A percentile compares a stretch with the other conserved stretches of the same genome.
These are phyloP conservation scores for Epichloe aotearoae DNA, from an alignment of 2,329 filamentous ascomycete genomes.

Conservation along the genomic window DNA sequence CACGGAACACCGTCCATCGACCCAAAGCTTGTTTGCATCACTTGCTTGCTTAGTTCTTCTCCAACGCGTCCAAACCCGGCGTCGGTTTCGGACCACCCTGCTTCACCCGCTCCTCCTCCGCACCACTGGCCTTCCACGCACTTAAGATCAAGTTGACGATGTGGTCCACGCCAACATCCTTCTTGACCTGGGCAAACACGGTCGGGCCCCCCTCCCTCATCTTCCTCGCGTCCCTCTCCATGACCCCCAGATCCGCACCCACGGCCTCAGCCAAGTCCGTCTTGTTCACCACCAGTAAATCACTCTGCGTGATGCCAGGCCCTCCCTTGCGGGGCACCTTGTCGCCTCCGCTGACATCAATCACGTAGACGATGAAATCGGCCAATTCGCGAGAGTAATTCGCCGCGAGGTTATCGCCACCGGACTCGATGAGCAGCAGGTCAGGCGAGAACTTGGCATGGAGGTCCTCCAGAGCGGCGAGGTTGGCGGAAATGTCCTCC, in stretches of 20 bases:
- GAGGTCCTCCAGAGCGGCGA: constrained; percentile 80
- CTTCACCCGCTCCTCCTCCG: constrained; percentile 43
- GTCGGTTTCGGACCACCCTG: constrained; percentile 46
- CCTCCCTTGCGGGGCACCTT: constrained; percentile 95
- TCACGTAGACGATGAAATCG: constrained; percentile 97
- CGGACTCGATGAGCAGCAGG: constrained; percentile 84
- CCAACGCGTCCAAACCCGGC: constrained; percentile 36
- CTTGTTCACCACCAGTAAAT: constrained; percentile 92
- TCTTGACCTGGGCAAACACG: constrained; percentile 96
- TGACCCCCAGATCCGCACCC: constrained; percentile 79
- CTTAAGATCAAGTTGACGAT: constrained; percentile 82
- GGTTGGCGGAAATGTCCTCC: constrained; percentile 90
- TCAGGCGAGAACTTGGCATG: constrained; percentile 70
- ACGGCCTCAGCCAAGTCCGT: constrained; percentile 85
- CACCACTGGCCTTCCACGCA: constrained; percentile 85
- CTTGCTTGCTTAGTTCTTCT: constrained; percentile 1
- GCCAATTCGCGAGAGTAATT: constrained; percentile 94
- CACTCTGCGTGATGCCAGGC: constrained; percentile 92
- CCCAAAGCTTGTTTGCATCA: too few relatives aligned
- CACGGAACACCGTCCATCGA: too few relatives aligned
- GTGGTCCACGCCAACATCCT: constrained; percentile 68
- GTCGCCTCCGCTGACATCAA: constrained; percentile 91
- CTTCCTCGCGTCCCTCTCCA: constrained; percentile 88
- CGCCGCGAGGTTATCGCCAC: constrained; percentile 90
- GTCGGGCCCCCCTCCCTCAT: constrained; percentile 94